Base-by-base conservation (phyloP, 2,329 filamentous ascomycete species). In the Plenodomus tracheiphilus region DNA sequence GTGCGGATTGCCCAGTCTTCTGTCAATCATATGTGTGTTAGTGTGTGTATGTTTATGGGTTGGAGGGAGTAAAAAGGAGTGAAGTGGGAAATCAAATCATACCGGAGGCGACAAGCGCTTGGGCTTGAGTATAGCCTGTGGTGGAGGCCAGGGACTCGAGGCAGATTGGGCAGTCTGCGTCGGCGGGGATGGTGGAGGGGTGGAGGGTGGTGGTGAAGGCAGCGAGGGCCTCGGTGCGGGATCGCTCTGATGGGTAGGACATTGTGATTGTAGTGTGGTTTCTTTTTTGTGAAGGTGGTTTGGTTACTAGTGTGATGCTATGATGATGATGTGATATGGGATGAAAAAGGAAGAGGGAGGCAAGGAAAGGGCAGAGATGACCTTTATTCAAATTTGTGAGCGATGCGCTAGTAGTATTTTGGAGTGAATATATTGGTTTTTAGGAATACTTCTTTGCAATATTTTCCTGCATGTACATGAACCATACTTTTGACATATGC, bases 131-230 rank as follows among this genome's bases (percentile, higher is more conserved):
- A 17, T 32, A n/a, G 36, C 16, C 18, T 4, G 19, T n/a, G 37
- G 17, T 16, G 9, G 19, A 3, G 35, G 28, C 28, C 28, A 48
- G 22, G 19, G 25, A 2, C 19, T 48, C 41, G 36, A 48, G 46
- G 28, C 46, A 48, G 46, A 48, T 48, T 18, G 18, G 9, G 41
- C 46, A 48, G 8, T 9, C 22, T 16, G 7, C 4, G 11, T 34
- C 37, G n/a, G 28, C 15, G 11, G 28, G 28, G 28, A 15, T 39
- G 22, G 18, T 25, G 9, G 13, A 15, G 28, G 28, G 9, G 28
- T 6, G 28, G 36, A 35, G 18, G 37, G 25, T 32, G n/a, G 36
- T 17, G 4, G 25, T 40, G 37, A 39, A 39, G 37, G 13, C 21
- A 2, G 36, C 20, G 36, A 37, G 25, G 32, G 39, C 28, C 11